Percentiles rank a stretch among this genome's conserved stretches.
These are phyloP conservation scores for Leishmania turanica DNA, from an alignment of 208 protist genomes.

Conservation along the genomic window DNA sequence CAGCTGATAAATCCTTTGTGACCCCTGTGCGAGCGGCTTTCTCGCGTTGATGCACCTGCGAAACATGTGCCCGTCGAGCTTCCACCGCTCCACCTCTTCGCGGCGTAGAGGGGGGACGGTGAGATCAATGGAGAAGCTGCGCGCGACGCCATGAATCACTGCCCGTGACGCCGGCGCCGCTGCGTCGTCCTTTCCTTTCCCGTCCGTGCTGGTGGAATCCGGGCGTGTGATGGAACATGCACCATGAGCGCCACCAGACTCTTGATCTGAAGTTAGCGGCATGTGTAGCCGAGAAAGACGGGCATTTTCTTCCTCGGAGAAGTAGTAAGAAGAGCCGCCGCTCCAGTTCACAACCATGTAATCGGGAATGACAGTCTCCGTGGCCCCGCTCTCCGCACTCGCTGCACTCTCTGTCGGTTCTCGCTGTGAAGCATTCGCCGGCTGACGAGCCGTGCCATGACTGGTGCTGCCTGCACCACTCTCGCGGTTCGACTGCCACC, in stretches of 20 bases:
- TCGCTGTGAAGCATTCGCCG: background rate
- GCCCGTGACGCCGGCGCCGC: background rate
- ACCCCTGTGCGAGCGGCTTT: background rate
- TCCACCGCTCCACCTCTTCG: constrained; percentile 62
- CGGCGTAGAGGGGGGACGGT: constrained; percentile 44
- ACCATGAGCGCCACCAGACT: background rate
- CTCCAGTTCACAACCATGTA: constrained; percentile 5
- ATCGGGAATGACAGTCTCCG: background rate
- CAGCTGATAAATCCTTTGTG: constrained; percentile 8
- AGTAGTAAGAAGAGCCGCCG: constrained; percentile 13
- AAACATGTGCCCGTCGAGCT: constrained; percentile 35
- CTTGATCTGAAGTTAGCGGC: background rate
- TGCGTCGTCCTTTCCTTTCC: background rate
- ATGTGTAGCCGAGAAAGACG: background rate
- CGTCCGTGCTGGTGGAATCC: background rate
- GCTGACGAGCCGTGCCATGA: no score
- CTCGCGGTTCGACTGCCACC: background rate
- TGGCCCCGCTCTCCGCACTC: background rate
- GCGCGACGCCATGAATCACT: background rate
- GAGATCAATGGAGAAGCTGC: constrained; percentile 19
- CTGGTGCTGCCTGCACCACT: background rate
- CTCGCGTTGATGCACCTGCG: constrained; percentile 2
- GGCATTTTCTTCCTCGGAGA: constrained; percentile 7
- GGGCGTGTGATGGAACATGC: background rate
- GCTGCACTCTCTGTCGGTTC: background rate